Percentiles rank a stretch among this genome's conserved stretches.
Evolutionary conservation across 495 filamentous ascomycete genomes (phyloP).

Genomic region (Aspergillus sparsus): DNA sequence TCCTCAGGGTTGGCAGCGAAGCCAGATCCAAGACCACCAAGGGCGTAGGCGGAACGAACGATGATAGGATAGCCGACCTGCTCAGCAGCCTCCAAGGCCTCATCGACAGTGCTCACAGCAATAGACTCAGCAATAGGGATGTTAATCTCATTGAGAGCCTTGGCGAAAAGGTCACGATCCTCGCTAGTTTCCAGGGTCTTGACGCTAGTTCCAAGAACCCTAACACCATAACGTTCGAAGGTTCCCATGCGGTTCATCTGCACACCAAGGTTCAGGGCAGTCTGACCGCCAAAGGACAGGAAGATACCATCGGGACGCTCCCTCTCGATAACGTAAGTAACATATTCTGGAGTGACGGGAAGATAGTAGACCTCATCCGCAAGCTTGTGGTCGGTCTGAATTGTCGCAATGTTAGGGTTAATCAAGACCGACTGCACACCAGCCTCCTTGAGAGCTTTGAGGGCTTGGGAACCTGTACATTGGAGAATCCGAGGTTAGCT

Average conservation of each 20-base stretch:
- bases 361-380: constrained; percentile 98
- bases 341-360: constrained; percentile 94
- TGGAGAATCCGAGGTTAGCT: constrained; percentile 18
- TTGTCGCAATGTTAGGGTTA: constrained; percentile 98
- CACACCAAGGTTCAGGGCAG: constrained; percentile 91
- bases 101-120: constrained; percentile 85
- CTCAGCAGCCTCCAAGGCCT: constrained; percentile 82
- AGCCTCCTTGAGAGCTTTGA: constrained; percentile 96
- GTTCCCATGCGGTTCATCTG: constrained; percentile 96
- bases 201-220: constrained; percentile 91
- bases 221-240: constrained; percentile 92
- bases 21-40: constrained; percentile 95
- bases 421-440: constrained; percentile 92
- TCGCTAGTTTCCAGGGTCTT: constrained; percentile 93
- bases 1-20: constrained; percentile 94
- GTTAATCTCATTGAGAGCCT: constrained; percentile 88
- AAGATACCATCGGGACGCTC: constrained; percentile 95
- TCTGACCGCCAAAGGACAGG: constrained; percentile 95
- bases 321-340: constrained; percentile 91
- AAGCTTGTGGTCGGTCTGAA: constrained; percentile 96
- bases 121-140: constrained; percentile 96
- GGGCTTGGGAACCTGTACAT: constrained; percentile 79
- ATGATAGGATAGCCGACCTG: constrained; percentile 95
- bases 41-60: constrained; percentile 91
- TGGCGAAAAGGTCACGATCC: constrained; percentile 92